Evolutionary conservation across 1,139 yeast species (phyloP), one percentile per base, ranked within the genome.

Genomic region (Arxiozyma telluris): DNA sequence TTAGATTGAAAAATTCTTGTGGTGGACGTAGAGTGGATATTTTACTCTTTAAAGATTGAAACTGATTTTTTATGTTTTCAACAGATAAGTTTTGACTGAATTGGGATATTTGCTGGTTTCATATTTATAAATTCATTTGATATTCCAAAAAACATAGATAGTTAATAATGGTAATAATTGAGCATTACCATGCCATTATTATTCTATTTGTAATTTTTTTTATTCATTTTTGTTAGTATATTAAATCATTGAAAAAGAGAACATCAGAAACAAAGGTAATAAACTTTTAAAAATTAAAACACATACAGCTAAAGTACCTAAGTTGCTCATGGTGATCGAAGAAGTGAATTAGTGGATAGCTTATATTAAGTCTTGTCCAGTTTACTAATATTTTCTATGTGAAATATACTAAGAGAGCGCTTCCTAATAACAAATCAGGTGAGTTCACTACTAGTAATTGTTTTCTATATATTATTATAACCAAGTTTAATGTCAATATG

Each of bases 1-100:
- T 87, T 65, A 87, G 74, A 69, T 93, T 98, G 65, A 93, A 88
- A 69, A 93, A 93, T 70, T 93, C 98, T 70, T 88, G 95, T 47
- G 95, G 90, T 46, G 96, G 87, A 69, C 87, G 84, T 60, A 93
- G 73, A 66, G 87, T 82, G 54, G 95, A 75, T 58, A 90, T 76
- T 57, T 85, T 81, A 48, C 77, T 66, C 67, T 84, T 90, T 47
- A 87, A 61, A 6, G 79, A 63, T 21, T 60, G 59, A 30, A 63
- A 49, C 53, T 67, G 70, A 43, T 58, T 58, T 58, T 66, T 67
- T 54, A 69, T 58, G 42, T 61, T 60, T 39, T 67, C 71, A 38
- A 64, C 41, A 1, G 71, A 66, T 12, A 67, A 51, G 52, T 61
- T 64, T 42, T 67, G 64, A 38, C 69, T 61, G 46, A 64, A 60